Base-by-base conservation (phyloP, 257 asterid species). In the Lavandula angustifolia region DNA sequence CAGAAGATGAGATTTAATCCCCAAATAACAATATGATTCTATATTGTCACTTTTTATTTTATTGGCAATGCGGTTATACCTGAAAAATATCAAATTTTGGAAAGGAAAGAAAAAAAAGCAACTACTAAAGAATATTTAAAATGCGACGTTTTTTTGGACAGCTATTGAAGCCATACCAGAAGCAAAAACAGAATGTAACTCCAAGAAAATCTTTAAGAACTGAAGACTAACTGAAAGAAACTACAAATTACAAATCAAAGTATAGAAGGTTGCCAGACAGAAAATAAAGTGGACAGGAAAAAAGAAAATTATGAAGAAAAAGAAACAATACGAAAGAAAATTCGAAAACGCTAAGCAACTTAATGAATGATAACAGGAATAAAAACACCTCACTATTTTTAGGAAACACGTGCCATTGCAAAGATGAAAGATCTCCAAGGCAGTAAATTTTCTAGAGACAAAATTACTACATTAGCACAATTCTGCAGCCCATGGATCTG, bases 101-200 rank as follows among this genome's bases (percentile, higher is more conserved):
- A 22, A 22, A 22, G 27, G 27, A 22, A 22, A 22, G 2, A 22
- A 22, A 64, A 31, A 40, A 43, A 57, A 22, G 35, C 12, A 65
- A 68, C 53, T 47, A 18, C 52, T 32, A 31, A 16, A 61, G 16
- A 27, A 46, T 3, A 46, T 35, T 8, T 22, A 33, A 35, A 54
- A 48, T 37, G 52, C 41, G 27, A 47, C 33, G n/a, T 22, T 46
- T 43, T 35, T 22, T 16, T 22, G 54, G 34, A 1, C 52, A 46
- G 66, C 56, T 46, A 40, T 38, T 32, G 37, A 56, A 18, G 18
- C 41, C 53, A 34, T 53, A 56, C 11, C 43, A 56, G 43, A 42
- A 14, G 29, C 59, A 5, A 13, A 58, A 68, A 13, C 22, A 6
- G 57, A 44, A 53, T 34, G 16, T 41, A 43, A 18, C 43, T 54